phyloP scores from a whole-genome alignment of 495 filamentous ascomycete genomes.

The Articulospora tetracladia region DNA sequence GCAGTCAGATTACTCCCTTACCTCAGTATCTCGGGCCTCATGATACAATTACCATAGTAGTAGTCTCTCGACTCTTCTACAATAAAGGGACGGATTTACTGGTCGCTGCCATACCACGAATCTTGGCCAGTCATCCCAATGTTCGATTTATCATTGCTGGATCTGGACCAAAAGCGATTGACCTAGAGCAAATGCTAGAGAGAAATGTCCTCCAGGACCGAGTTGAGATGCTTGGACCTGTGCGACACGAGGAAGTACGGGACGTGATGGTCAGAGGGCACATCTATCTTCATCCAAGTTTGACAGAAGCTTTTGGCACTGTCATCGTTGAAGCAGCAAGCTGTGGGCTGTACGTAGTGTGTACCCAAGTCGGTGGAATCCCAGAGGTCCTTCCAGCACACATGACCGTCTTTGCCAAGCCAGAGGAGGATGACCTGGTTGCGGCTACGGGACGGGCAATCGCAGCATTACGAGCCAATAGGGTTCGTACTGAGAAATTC shows the following conservation, averaged over 20 bases:
- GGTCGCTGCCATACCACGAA: constrained; percentile 89
- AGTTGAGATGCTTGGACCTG: constrained; percentile 84
- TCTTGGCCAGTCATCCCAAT: constrained; percentile 81
- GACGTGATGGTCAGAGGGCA: constrained; percentile 98
- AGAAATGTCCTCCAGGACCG: constrained; percentile 91
- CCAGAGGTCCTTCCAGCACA: constrained; percentile 90
- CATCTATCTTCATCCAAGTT: constrained; percentile 90
- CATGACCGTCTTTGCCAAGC: constrained; percentile 92
- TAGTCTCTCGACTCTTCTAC: constrained; percentile 96
- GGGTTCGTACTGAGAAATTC: constrained; percentile 86
- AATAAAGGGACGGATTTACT: constrained; percentile 97
- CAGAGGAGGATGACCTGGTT: constrained; percentile 89
- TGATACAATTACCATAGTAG: constrained; percentile 91
- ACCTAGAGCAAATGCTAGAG: constrained; percentile 97
- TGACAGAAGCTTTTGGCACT: constrained; percentile 96
- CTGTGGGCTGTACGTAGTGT: constrained; percentile 94
- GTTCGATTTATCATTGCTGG: constrained; percentile 97
- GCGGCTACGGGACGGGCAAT: constrained; percentile 80
- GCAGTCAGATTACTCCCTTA: constrained; percentile 28
- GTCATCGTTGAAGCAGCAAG: constrained; percentile 96
- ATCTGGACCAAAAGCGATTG: constrained; percentile 92
- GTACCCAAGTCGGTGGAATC: constrained; percentile 93
- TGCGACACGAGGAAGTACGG: constrained; percentile 93
- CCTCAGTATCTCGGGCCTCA: constrained; percentile 60
- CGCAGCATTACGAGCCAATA: constrained; percentile 70